A percentile compares a stretch with the other conserved stretches of the same genome.
Evolutionary conservation across 2,329 filamentous ascomycete species (phyloP).

Genomic region (Pseudonectria buxi): DNA sequence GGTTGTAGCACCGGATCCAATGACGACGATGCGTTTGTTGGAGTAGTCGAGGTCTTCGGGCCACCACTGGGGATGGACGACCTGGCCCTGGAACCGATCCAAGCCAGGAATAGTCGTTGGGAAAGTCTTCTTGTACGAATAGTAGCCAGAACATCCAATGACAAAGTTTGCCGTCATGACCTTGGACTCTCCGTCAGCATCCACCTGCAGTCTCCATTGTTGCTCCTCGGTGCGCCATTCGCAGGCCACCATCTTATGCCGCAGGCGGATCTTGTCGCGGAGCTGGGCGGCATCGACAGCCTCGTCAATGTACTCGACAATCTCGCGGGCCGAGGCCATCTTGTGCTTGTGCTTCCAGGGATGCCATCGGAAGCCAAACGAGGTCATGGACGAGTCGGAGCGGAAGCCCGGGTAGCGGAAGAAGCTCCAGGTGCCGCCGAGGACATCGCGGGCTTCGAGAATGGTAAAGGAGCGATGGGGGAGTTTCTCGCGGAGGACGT

Average conservation of each 20-base stretch:
- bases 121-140: slow-evolving; percentile 61
- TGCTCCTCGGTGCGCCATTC: slow-evolving; percentile 52
- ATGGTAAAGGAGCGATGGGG: slow-evolving; percentile 55
- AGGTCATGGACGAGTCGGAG: slow-evolving; percentile 55
- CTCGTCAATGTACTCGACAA: slow-evolving; percentile 47
- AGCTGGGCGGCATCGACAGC: slow-evolving; percentile 46
- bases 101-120: slow-evolving; percentile 58
- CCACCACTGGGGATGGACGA: slow-evolving; percentile 72
- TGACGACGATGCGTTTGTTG: slow-evolving; percentile 61
- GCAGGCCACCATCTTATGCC: slow-evolving; percentile 40
- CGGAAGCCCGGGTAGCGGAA: slow-evolving; percentile 72
- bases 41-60: slow-evolving; percentile 59
- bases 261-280: slow-evolving; percentile 46
- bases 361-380: slow-evolving; percentile 63
- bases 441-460: slow-evolving; percentile 56
- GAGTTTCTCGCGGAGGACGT: slow-evolving; percentile 52
- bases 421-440: slow-evolving; percentile 74
- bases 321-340: slow-evolving; percentile 46
- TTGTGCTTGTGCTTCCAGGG: slow-evolving; percentile 54
- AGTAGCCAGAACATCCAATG: slow-evolving; percentile 60
- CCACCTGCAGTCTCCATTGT: slow-evolving; percentile 46
- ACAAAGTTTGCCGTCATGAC: slow-evolving; percentile 44
- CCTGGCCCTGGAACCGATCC: slow-evolving; percentile 55
- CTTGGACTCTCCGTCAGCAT: slow-evolving; percentile 19
- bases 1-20: slow-evolving; percentile 74